Conservation (phyloP, 495 filamentous ascomycete species). For the Aspergillus wentii region DNA sequence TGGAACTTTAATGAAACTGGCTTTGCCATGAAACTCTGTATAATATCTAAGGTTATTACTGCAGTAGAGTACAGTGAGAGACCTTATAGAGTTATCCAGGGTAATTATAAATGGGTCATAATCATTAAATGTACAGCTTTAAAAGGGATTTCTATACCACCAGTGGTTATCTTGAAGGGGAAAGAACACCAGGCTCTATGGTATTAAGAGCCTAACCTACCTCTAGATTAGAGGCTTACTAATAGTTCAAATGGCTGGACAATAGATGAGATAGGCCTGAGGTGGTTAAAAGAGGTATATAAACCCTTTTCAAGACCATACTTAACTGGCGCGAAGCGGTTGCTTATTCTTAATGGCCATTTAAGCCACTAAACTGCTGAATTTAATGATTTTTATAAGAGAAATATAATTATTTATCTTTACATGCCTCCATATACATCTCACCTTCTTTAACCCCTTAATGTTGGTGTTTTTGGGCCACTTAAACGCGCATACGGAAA, state of each 20-base stretch:
- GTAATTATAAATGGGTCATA: constrained; percentile 9
- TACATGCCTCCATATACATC: constrained; percentile 20
- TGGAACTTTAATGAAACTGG: constrained; percentile 14
- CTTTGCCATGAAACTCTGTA: constrained; percentile 9
- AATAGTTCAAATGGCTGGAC: constrained; percentile 9
- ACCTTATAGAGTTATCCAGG: constrained; percentile 6
- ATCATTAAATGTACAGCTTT: constrained; percentile 3
- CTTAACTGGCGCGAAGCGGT: constrained; percentile 9
- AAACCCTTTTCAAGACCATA: constrained; percentile 9
- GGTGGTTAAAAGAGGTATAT: constrained; percentile 17
- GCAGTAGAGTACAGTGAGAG: constrained; percentile 5
- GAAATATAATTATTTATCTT: constrained; percentile 14
- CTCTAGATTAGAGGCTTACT: constrained; percentile 14
- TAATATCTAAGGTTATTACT: constrained; percentile 10
- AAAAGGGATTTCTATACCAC: neutral
- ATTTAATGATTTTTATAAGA: constrained; percentile 14
- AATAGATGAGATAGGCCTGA: constrained; percentile 9
- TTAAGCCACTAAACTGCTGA: constrained; percentile 15
- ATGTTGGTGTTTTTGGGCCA: constrained; percentile 20
- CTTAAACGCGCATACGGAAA: constrained; percentile 18
- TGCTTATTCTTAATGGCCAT: constrained; percentile 25
- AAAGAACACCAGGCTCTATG: constrained; percentile 1
- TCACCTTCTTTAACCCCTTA: constrained; percentile 23
- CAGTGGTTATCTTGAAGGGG: constrained; percentile 1
- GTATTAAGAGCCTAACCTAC: no score